Evolutionary conservation across 108 stramenopile genomes (phyloP).

Genomic region (Schizochytrium sp.): DNA sequence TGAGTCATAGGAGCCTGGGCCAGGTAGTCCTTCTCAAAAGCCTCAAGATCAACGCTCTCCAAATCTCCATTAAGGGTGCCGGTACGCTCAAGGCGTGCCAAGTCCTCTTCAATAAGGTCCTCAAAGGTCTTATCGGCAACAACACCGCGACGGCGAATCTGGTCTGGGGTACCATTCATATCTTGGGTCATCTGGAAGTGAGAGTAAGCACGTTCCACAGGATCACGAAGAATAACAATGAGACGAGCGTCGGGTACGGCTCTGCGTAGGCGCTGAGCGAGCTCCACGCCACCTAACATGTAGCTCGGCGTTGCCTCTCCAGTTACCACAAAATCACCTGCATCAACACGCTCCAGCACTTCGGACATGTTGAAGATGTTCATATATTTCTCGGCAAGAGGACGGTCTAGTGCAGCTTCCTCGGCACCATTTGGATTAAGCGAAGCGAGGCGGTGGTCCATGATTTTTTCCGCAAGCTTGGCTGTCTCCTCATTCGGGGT

Average conservation of each 20-base stretch:
- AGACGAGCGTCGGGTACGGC: slow-evolving; percentile 80
- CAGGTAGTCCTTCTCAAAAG: slow-evolving; percentile 79
- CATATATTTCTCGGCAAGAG: slow-evolving; percentile 83
- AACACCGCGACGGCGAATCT: slow-evolving; percentile 81
- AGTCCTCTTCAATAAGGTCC: slow-evolving; percentile 85
- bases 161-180: slow-evolving; percentile 82
- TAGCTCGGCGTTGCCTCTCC: slow-evolving; percentile 97
- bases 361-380: slow-evolving; percentile 76
- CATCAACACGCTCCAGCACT: slow-evolving; percentile 63
- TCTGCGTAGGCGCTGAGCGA: slow-evolving; percentile 74
- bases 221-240: slow-evolving; percentile 93
- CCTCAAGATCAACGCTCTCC: slow-evolving; percentile 72
- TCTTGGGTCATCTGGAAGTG: slow-evolving; percentile 96
- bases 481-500: background rate
- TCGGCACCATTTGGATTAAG: background rate
- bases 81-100: slow-evolving; percentile 77
- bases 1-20: slow-evolving; percentile 75
- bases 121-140: slow-evolving; percentile 83
- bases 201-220: slow-evolving; percentile 86
- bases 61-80: slow-evolving; percentile 87
- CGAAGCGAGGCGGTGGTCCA: background rate
- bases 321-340: slow-evolving; percentile 81
- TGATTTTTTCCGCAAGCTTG: background rate
- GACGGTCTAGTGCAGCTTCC: slow-evolving; percentile 69
- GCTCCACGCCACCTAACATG: slow-evolving; percentile 89